Evolutionary conservation across 2,329 filamentous ascomycete genomes (phyloP).

Genomic region (Fonsecaea erecta): DNA sequence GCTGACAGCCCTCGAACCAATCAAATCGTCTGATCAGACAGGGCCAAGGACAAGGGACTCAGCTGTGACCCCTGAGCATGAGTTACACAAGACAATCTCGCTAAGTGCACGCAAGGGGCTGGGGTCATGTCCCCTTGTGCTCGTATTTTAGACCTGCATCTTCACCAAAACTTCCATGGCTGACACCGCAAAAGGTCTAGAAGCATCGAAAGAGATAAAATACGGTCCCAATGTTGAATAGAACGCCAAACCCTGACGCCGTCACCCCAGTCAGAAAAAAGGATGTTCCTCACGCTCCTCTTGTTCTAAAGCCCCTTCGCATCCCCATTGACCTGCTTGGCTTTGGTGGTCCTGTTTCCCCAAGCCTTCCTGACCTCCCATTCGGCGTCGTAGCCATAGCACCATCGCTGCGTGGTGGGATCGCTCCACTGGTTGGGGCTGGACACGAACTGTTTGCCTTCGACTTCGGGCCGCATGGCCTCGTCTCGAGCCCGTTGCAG

Average conservation of each 20-base stretch:
- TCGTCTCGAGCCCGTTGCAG: conserved; percentile 50
- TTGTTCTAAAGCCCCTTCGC: background rate
- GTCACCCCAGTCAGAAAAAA: background rate
- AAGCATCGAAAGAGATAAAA: background rate
- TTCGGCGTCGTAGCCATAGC: conserved; percentile 57
- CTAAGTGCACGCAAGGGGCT: background rate
- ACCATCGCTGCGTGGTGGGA: conserved; percentile 53
- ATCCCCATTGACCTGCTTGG: conserved; percentile 15
- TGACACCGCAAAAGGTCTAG: background rate
- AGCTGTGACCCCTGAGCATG: background rate
- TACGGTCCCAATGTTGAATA: background rate
- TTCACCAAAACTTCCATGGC: background rate
- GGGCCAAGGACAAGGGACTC: background rate
- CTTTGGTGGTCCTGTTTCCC: conserved; percentile 14
- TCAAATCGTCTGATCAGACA: background rate
- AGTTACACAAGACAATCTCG: conserved; percentile 6
- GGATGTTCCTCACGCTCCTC: background rate
- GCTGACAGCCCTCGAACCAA: background rate
- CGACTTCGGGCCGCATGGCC: conserved; percentile 50
- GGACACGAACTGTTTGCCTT: conserved; percentile 44
- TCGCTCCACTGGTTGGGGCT: conserved; percentile 58
- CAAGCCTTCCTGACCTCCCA: conserved; percentile 44
- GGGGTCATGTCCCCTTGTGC: background rate
- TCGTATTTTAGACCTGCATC: background rate
- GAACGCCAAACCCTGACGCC: background rate